phyloP scores from a whole-genome alignment of 2,329 filamentous ascomycete genomes.

The Beauveria asiatica region DNA sequence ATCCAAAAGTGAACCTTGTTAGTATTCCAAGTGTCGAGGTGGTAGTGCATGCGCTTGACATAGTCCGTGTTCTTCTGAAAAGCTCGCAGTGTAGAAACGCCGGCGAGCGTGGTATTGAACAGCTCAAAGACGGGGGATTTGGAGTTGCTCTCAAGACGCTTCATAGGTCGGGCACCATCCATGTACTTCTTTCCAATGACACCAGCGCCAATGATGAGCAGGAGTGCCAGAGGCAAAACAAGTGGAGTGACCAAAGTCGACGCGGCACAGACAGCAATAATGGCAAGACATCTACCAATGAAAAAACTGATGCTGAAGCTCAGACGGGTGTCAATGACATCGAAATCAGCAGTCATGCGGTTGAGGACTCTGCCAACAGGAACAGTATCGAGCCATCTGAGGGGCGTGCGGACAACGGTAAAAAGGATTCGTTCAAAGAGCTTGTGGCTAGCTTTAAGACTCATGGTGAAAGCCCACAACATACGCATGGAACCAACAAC shows the following conservation, averaged over 20 bases:
- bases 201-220: slow-evolving; percentile 50
- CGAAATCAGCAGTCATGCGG: slow-evolving; percentile 70
- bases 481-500: slow-evolving; percentile 55
- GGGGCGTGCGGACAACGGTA: slow-evolving; percentile 59
- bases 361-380: slow-evolving; percentile 70
- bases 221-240: slow-evolving; percentile 52
- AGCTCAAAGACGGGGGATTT: slow-evolving; percentile 77
- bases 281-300: slow-evolving; percentile 49
- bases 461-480: slow-evolving; percentile 54
- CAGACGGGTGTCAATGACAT: slow-evolving; percentile 60
- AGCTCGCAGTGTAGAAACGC: slow-evolving; percentile 66
- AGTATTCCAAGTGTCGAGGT: slow-evolving; percentile 59
- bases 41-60: slow-evolving; percentile 58
- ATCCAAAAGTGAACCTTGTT: slow-evolving; percentile 61
- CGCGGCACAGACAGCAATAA: slow-evolving; percentile 59
- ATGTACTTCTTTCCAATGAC: slow-evolving; percentile 56
- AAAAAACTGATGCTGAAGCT: slow-evolving; percentile 55
- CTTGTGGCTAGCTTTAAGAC: slow-evolving; percentile 58
- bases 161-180: slow-evolving; percentile 63
- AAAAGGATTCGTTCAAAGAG: slow-evolving; percentile 61
- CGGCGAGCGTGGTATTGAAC: slow-evolving; percentile 63
- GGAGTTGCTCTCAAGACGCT: slow-evolving; percentile 66
- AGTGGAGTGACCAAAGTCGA: slow-evolving; percentile 59
- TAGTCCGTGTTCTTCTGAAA: slow-evolving; percentile 63
- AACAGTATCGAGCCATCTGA: slow-evolving; percentile 75